phyloP scores from a whole-genome alignment of 78 protist species.

The Protostelium mycophagum region DNA sequence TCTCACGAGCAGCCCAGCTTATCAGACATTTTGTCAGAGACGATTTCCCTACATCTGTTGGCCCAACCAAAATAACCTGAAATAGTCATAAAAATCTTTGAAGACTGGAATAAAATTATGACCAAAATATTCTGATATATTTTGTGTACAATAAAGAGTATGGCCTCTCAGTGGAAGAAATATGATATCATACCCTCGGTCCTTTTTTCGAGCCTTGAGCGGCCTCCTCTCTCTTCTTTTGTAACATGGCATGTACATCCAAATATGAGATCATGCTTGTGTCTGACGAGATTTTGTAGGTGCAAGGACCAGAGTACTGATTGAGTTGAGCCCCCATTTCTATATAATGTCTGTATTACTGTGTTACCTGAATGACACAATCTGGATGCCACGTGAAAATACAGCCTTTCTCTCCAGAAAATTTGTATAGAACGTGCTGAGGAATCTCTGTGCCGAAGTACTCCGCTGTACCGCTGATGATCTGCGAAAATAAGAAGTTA shows the following conservation, averaged over 20 bases:
- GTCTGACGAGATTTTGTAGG: slow-evolving; percentile 15
- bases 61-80: slow-evolving; percentile 63
- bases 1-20: slow-evolving; percentile 54
- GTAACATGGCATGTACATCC: slow-evolving; percentile 25
- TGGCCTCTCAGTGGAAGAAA: background rate
- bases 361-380: slow-evolving; percentile 17
- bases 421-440: slow-evolving; percentile 11
- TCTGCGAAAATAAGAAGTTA: background rate
- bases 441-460: slow-evolving; percentile 69
- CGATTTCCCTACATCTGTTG: slow-evolving; percentile 76
- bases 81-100: background rate
- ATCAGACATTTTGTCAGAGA: slow-evolving; percentile 45
- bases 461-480: slow-evolving; percentile 66
- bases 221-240: slow-evolving; percentile 20
- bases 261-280: slow-evolving; percentile 70
- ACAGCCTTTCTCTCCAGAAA: slow-evolving; percentile 32
- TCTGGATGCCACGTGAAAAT: slow-evolving; percentile 64
- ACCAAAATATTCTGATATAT: background rate
- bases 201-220: slow-evolving; percentile 1
- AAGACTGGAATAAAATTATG: background rate
- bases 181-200: slow-evolving; percentile 23
- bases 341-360: slow-evolving; percentile 8
- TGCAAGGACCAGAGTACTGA: background rate
- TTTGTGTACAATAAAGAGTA: background rate
- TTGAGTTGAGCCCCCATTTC: slow-evolving; percentile 3